A percentile compares a stretch with the other conserved stretches of the same genome.
These are phyloP conservation scores for Flaveria floridana DNA, from an alignment of 140 eudicot species.

Conservation along the genomic window DNA sequence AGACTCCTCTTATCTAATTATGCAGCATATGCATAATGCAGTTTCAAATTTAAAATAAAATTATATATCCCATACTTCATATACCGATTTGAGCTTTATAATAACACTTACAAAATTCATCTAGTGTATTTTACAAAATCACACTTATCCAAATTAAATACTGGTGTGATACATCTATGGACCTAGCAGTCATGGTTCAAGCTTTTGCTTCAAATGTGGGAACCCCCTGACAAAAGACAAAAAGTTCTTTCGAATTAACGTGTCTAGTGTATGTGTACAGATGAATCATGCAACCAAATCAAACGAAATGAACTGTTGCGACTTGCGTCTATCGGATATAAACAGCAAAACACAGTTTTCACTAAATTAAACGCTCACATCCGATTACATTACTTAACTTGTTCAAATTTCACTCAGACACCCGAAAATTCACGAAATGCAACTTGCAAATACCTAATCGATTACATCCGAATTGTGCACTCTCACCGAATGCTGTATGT, in stretches of 20 bases:
- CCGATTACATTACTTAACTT: neutral
- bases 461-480: neutral
- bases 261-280: neutral
- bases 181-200: neutral
- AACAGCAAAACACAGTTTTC: too few species aligned
- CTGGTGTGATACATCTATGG: neutral
- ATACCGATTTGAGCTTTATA: neutral
- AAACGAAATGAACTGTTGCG: neutral
- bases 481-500: neutral
- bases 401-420: neutral
- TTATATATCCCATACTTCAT: neutral
- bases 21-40: neutral
- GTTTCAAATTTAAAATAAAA: neutral
- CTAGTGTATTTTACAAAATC: neutral
- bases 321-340: too few species aligned
- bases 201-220: neutral
- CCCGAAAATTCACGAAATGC: neutral
- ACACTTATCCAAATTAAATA: too few species aligned
- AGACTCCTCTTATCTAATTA: neutral
- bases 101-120: neutral
- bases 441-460: neutral
- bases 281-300: neutral
- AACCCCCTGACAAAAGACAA: neutral
- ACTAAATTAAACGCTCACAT: neutral
- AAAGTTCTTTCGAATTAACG: neutral